These are phyloP conservation scores for Lepiota subincarnata DNA, from an alignment of 768 basidiomycete species.

Conservation along the genomic window DNA sequence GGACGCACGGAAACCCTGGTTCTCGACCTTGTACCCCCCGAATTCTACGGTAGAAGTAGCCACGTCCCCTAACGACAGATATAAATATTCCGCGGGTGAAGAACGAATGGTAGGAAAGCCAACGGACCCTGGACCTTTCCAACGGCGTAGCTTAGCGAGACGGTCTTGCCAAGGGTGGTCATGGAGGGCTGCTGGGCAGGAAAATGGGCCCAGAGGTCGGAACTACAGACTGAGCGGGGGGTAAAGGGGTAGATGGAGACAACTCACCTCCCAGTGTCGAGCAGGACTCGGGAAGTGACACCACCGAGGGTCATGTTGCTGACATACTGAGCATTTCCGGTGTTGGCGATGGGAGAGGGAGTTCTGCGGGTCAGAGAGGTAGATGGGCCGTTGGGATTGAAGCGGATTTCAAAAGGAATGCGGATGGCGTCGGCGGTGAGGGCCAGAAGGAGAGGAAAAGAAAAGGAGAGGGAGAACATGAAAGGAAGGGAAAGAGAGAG, in stretches of 20 bases:
- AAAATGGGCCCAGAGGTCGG: slow-evolving; percentile 72
- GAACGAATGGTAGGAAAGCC: background rate
- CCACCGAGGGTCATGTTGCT: slow-evolving; percentile 69
- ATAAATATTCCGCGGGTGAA: background rate
- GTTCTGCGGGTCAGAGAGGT: slow-evolving; percentile 27
- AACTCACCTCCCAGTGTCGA: slow-evolving; percentile 74
- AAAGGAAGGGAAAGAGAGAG: slow-evolving; percentile 17
- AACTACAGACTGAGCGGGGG: slow-evolving; percentile 33
- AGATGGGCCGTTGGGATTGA: slow-evolving; percentile 19
- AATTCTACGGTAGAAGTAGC: slow-evolving; percentile 49
- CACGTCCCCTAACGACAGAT: slow-evolving; percentile 43
- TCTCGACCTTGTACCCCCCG: slow-evolving; percentile 50
- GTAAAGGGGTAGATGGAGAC: background rate
- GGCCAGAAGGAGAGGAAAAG: slow-evolving; percentile 36
- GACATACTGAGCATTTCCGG: slow-evolving; percentile 70
- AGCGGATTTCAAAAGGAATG: slow-evolving; percentile 36
- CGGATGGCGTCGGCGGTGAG: slow-evolving; percentile 33
- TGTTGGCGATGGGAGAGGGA: slow-evolving; percentile 52
- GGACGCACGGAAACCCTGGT: slow-evolving; percentile 67
- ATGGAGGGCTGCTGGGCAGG: slow-evolving; percentile 40
- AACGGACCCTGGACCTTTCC: slow-evolving; percentile 57
- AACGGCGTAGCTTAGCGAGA: slow-evolving; percentile 64
- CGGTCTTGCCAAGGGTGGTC: slow-evolving; percentile 50
- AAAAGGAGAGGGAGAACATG: slow-evolving; percentile 34
- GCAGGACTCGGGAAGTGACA: slow-evolving; percentile 49